phyloP scores from a whole-genome alignment of 352 stramenopile species.

The Pythium rishiriense region DNA sequence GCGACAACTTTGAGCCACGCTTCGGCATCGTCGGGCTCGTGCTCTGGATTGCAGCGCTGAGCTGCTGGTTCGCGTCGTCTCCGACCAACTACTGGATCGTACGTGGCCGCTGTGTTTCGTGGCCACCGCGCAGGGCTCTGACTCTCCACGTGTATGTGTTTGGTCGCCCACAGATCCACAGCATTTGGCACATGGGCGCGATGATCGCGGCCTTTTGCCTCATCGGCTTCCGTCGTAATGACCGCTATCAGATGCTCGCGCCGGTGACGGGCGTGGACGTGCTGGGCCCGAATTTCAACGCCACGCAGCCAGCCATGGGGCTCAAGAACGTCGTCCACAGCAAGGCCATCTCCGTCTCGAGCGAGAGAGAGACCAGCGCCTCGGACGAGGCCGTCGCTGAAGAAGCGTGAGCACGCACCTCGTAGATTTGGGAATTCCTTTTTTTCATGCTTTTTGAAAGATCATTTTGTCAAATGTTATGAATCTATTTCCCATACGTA shows the following conservation, averaged over 20 bases:
- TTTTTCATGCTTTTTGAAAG: background rate
- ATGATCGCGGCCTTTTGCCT: slow-evolving; percentile 37
- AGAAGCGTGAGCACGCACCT: background rate
- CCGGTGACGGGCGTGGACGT: slow-evolving; percentile 31
- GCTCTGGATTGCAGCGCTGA: slow-evolving; percentile 34
- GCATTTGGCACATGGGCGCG: slow-evolving; percentile 35
- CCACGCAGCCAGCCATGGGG: background rate
- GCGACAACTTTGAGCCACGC: slow-evolving; percentile 41
- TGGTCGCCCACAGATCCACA: slow-evolving; percentile 35
- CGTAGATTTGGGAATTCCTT: background rate
- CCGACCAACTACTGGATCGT: slow-evolving; percentile 41
- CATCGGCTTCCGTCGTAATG: slow-evolving; percentile 35
- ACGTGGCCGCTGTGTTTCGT: background rate
- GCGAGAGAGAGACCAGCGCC: slow-evolving; percentile 11
- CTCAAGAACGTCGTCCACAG: slow-evolving; percentile 6
- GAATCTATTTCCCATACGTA: background rate
- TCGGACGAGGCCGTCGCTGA: background rate
- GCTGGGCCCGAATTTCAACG: slow-evolving; percentile 22
- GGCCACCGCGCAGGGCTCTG: background rate
- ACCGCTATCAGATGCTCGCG: slow-evolving; percentile 35
- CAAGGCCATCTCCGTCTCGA: slow-evolving; percentile 15
- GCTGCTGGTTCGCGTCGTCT: slow-evolving; percentile 37
- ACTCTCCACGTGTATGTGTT: background rate
- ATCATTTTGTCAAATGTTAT: slow-evolving; percentile 5
- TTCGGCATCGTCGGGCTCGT: slow-evolving; percentile 30